phyloP scores from a whole-genome alignment of 208 protist species.

The Acanthamoeba divionensis region DNA sequence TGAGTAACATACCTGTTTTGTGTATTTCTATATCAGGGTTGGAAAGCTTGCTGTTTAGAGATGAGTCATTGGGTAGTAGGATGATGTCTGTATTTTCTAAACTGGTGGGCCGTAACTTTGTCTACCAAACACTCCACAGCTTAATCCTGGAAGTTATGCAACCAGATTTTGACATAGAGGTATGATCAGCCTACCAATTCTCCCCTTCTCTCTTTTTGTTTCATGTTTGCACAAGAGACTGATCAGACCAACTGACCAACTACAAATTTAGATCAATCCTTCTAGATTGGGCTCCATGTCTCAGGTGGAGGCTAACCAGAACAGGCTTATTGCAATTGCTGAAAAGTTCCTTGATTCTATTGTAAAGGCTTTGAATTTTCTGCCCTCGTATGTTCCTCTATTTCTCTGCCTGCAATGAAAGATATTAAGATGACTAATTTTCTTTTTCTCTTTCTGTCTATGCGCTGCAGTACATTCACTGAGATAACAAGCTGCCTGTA shows the following conservation, averaged over 20 bases:
- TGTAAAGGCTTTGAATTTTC: no score
- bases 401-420: background rate
- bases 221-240: background rate
- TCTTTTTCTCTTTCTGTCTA: background rate
- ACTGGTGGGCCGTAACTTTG: background rate
- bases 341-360: no score
- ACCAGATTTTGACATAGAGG: constrained; percentile 37
- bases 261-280: no score
- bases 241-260: no score
- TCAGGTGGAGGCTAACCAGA: no score
- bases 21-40: background rate
- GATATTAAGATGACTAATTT: background rate
- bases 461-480: background rate
- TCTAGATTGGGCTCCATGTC: no score
- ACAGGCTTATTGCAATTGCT: no score
- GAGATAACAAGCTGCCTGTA: constrained; percentile 21
- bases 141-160: background rate
- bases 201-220: background rate
- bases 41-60: constrained; percentile 19
- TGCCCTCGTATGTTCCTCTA: no score
- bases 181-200: background rate
- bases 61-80: background rate
- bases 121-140: background rate
- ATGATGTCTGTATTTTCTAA: constrained; percentile 41
- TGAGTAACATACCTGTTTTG: background rate